A percentile compares a stretch with the other conserved stretches of the same genome.
Conservation (phyloP, 805 yeast genomes). For the Teunomyces pallodes region DNA sequence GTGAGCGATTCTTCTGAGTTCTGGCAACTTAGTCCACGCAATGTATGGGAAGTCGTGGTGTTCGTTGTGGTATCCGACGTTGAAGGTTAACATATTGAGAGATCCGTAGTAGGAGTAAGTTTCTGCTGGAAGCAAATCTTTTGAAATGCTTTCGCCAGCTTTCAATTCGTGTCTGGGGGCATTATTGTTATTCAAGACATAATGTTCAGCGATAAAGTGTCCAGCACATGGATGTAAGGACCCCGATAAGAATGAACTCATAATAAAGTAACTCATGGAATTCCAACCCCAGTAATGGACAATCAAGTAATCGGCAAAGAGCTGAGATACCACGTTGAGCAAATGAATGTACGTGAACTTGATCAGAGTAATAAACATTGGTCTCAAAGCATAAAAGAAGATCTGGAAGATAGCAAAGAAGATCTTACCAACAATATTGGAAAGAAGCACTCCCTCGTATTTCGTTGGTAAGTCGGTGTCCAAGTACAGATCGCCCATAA, state of each 20-base stretch:
- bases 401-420: constrained; percentile 89
- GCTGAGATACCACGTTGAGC: constrained; percentile 61
- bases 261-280: constrained; percentile 61
- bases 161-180: constrained; percentile 25
- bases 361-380: constrained; percentile 78
- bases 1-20: constrained; percentile 60
- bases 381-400: constrained; percentile 84
- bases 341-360: constrained; percentile 74
- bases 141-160: constrained; percentile 22
- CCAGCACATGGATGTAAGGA: constrained; percentile 94
- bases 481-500: constrained; percentile 75
- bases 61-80: constrained; percentile 91
- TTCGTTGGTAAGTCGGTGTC: constrained; percentile 89
- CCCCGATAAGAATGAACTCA: constrained; percentile 85
- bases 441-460: constrained; percentile 70
- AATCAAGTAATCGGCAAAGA: constrained; percentile 55
- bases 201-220: constrained; percentile 94
- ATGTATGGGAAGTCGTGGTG: constrained; percentile 95
- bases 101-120: constrained; percentile 88
- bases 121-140: constrained; percentile 55
- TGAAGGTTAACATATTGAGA: constrained; percentile 78
- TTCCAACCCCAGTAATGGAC: constrained; percentile 62
- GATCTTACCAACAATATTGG: constrained; percentile 80
- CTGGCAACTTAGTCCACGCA: constrained; percentile 81
- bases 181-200: constrained; percentile 60